Evolutionary conservation across 768 basidiomycete species (phyloP).

Genomic region (Pleurotus citrinopileatus): DNA sequence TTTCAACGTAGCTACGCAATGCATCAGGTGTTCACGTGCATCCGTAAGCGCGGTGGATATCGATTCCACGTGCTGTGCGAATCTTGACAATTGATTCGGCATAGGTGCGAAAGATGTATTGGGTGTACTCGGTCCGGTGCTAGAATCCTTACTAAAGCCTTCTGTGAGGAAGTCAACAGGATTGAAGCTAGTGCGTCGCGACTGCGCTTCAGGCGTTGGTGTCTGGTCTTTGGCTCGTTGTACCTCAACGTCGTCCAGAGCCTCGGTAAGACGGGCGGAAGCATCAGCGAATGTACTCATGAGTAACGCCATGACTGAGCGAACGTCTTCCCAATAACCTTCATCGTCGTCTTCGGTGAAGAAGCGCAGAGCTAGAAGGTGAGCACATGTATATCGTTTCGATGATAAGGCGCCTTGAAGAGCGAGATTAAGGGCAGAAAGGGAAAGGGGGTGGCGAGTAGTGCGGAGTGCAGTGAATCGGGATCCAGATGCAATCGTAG

Average conservation of each 20-base stretch:
- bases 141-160: not conserved
- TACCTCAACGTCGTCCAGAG: conserved; percentile 58
- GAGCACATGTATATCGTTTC: conserved; percentile 75
- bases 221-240: conserved; percentile 48
- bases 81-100: conserved; percentile 64
- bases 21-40: conserved; percentile 63
- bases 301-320: conserved; percentile 68
- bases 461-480: conserved; percentile 67
- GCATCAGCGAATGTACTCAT: conserved; percentile 68
- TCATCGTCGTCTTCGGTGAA: conserved; percentile 69
- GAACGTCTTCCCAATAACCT: conserved; percentile 83
- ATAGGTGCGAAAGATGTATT: conserved; percentile 65
- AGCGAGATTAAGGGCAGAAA: conserved; percentile 57
- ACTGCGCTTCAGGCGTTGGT: conserved; percentile 33
- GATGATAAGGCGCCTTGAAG: conserved; percentile 68
- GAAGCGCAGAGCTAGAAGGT: conserved; percentile 78
- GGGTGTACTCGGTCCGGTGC: conserved; percentile 10
- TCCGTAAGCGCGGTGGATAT: conserved; percentile 68
- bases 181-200: conserved; percentile 17
- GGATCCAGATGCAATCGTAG: conserved; percentile 44
- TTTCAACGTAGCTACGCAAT: conserved; percentile 58
- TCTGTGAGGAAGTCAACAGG: conserved; percentile 20
- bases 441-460: conserved; percentile 64
- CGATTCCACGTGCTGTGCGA: conserved; percentile 71
- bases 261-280: conserved; percentile 56